phyloP scores from a whole-genome alignment of 805 yeast species.

The Torulaspora gathmanii region DNA sequence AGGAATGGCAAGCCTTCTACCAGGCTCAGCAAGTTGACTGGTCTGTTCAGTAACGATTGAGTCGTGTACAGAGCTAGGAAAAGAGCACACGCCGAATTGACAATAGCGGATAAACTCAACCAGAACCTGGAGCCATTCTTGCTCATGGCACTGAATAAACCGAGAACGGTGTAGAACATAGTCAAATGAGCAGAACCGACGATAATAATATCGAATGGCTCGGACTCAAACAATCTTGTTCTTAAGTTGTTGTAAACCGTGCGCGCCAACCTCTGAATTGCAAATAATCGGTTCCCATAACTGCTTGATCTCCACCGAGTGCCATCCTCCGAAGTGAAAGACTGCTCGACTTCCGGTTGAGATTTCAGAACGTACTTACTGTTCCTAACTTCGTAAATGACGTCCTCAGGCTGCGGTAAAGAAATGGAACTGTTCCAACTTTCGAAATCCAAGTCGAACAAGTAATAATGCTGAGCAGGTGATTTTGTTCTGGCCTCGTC shows the following conservation, averaged over 20 bases:
- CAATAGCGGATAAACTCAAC: conserved; percentile 73
- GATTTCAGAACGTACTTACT: conserved; percentile 26
- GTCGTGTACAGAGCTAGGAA: conserved; percentile 68
- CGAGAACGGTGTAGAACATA: conserved; percentile 77
- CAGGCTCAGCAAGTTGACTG: conserved; percentile 66
- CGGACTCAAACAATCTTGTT: conserved; percentile 60
- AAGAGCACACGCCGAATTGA: conserved; percentile 78
- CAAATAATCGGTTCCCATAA: conserved; percentile 50
- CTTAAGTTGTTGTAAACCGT: conserved; percentile 40
- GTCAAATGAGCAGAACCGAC: conserved; percentile 78
- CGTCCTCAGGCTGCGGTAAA: conserved; percentile 31
- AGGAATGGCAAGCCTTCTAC: conserved; percentile 91
- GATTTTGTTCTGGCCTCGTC: conserved; percentile 18
- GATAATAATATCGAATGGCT: conserved; percentile 74
- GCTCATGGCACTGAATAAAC: conserved; percentile 70
- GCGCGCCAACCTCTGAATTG: conserved; percentile 49
- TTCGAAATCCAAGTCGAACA: conserved; percentile 29
- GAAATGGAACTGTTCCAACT: conserved; percentile 13
- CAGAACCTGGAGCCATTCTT: conserved; percentile 78
- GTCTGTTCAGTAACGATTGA: conserved; percentile 49
- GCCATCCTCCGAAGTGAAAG: conserved; percentile 38
- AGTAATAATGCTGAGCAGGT: conserved; percentile 29
- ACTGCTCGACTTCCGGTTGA: conserved; percentile 19
- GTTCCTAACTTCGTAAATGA: conserved; percentile 24
- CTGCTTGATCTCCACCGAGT: conserved; percentile 57